Base-by-base conservation (phyloP, 805 yeast species). In the Zygosaccharomyces bisporus region DNA sequence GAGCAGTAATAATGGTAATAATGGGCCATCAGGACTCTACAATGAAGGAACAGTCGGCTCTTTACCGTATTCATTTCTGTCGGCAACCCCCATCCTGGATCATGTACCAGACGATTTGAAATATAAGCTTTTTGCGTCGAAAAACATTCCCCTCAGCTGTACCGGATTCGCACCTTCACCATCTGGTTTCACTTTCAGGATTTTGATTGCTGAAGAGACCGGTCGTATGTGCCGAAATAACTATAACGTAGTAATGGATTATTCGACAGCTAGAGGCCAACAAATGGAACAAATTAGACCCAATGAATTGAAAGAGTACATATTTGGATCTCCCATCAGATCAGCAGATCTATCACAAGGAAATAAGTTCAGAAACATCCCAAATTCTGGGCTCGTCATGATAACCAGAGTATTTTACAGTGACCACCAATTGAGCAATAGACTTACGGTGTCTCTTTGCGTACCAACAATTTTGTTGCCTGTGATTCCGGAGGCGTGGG, bases 261-360 rank as follows among this genome's bases (percentile, higher is more conserved):
- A 64, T 29, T 53, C 60, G 4, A 55, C 52, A 43, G 58, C 56
- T 10, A 47, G 49, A 18, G 48, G 57, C 0, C 43, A 46, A 16
- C 44, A 47, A 9, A 52, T 58, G 49, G 57, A 54, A 16, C 58
- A 56, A 25, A 61, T 64, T 18, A 53, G 67, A 33, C 56, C 56
- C 2, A 60, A 53, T 43, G 67, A 67, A 35, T 48, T 70, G 35
- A 58, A 63, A 42, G 71, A 69, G 20, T 62, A 66, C 41, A 65
- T 67, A 45, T 70, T 70, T 52, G 73, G 74, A 1, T 69, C 71
- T 12, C 65, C 68, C 3, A 55, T 70, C 47, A 59, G 64, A 49
- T 59, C 52, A 45, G 62, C 46, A 37, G 61, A 51, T 34, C 54
- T 49, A 45, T 57, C 53, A 20, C 51, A 53, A 29, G 54, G 50